Evolutionary conservation across 805 yeast genomes (phyloP), one percentile per base, ranked within the genome.

Genomic region (Naumovozyma castellii): DNA sequence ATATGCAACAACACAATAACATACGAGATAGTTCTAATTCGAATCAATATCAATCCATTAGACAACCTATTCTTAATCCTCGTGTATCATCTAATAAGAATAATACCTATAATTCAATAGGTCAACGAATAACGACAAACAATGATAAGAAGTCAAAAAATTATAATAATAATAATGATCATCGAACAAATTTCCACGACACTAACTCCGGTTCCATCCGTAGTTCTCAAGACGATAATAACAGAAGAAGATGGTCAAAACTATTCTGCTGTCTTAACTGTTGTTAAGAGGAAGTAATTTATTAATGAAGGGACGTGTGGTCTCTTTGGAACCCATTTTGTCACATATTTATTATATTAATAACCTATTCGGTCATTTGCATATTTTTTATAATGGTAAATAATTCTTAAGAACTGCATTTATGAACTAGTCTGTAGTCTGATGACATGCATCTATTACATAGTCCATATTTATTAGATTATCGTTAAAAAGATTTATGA

Each of bases 21-120:
- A 10, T 10, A 22, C 27, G 27, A 6, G 27, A 22, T 22, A 22
- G 10, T 22, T 22, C 6, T 22, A 22, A 22, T 22, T 22, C 27
- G 9, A 29, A 29, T 8, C 13, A 29, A 29, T 29, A 29, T 29
- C 32, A 29, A 29, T 29, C 32, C 5, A 12, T 13, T 5, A 29
- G 15, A 13, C 32, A 29, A 13, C 32, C 32, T 9, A 29, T 29
- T 5, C 13, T 29, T 6, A 22, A 22, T 22, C 10, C 27, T 6
- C 27, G 27, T 22, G 9, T 22, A 29, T 14, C 13, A 13, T 8
- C 32, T 3, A 32, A 39, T 17, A 43, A 41, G 17, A 38, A 41
- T 32, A 45, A 48, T 29, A 44, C 46, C 3, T 55, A 55, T 37
- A 56, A 55, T 34, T 55, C 60, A 3, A 55, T 55, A 57, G 58